Evolutionary conservation across 2,329 filamentous ascomycete species (phyloP).

Genomic region (Aspergillus amoenus): DNA sequence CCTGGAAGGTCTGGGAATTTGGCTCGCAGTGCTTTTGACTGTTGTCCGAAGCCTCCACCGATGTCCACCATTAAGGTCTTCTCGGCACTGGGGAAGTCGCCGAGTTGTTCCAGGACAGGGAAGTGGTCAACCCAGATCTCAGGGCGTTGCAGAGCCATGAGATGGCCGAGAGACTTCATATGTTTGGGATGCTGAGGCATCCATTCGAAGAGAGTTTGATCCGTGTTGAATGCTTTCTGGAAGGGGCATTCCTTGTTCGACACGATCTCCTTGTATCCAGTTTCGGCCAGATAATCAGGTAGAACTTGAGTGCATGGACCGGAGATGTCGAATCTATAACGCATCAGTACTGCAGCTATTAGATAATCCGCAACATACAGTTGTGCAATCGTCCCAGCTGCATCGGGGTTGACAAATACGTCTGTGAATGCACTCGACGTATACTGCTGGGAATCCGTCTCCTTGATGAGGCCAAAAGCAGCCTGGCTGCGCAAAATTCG

Average conservation of each 20-base stretch:
- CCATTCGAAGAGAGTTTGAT: slow-evolving; percentile 1
- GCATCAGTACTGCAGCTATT: not conserved
- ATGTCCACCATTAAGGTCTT: slow-evolving; percentile 10
- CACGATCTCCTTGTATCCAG: not conserved
- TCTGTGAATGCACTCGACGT: slow-evolving; percentile 19
- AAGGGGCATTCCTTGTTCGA: not conserved
- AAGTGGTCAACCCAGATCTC: not conserved
- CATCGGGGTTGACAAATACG: slow-evolving; percentile 9
- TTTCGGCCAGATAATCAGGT: not conserved
- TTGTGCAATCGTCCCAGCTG: not conserved
- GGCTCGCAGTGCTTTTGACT: not conserved
- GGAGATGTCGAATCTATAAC: slow-evolving; percentile 16
- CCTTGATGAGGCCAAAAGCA: slow-evolving; percentile 17
- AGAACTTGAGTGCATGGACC: slow-evolving; percentile 9
- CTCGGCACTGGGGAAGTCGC: not conserved
- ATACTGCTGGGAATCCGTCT: slow-evolving; percentile 11
- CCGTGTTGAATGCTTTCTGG: slow-evolving; percentile 5
- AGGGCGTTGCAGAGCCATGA: not conserved
- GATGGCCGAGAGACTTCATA: not conserved
- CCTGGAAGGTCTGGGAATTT: not conserved
- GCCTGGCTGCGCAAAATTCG: slow-evolving; percentile 29
- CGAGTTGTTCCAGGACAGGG: not conserved
- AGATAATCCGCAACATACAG: not conserved
- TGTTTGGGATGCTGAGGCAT: not conserved
- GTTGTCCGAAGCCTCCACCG: slow-evolving; percentile 10